Evolutionary conservation across 2,329 filamentous ascomycete species (phyloP).

Genomic region (Didymella keratinophila): DNA sequence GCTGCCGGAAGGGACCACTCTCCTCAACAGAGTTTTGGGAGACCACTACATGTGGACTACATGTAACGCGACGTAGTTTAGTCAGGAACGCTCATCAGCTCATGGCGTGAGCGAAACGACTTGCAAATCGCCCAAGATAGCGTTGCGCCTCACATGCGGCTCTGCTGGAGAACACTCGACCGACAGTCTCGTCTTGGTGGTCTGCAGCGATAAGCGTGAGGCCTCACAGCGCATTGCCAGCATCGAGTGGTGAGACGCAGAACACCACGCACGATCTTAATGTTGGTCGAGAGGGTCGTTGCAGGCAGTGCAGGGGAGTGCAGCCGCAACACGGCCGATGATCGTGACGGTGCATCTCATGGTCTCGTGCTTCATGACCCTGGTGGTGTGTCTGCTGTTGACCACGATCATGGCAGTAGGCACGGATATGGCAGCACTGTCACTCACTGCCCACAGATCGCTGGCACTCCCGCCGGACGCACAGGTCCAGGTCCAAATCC

Average conservation of each 20-base stretch:
- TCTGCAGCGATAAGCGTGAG: constrained; percentile 5
- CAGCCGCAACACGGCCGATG: neutral
- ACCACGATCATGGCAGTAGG: neutral
- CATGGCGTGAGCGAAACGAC: constrained; percentile 30
- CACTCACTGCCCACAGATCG: neutral
- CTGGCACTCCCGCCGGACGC: neutral
- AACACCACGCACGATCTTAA: neutral
- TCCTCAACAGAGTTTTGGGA: constrained; percentile 18
- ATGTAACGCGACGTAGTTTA: constrained; percentile 26
- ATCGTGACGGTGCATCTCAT: neutral
- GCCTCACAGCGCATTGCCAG: neutral
- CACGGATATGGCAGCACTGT: neutral
- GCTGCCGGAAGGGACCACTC: constrained; percentile 13
- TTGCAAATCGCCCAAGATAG: neutral
- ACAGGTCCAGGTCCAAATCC: neutral
- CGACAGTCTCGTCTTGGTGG: constrained; percentile 8
- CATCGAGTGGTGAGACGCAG: neutral
- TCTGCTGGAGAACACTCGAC: neutral
- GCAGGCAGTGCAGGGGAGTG: constrained; percentile 12
- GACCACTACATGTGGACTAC: constrained; percentile 23
- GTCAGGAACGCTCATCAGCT: constrained; percentile 24
- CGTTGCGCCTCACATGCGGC: constrained; percentile 2
- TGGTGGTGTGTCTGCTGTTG: neutral
- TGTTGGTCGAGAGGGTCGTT: constrained; percentile 1
- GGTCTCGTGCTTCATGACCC: neutral